Evolutionary conservation across 805 yeast genomes (phyloP), one percentile per base, ranked within the genome.

Genomic region (Pichia californica): DNA sequence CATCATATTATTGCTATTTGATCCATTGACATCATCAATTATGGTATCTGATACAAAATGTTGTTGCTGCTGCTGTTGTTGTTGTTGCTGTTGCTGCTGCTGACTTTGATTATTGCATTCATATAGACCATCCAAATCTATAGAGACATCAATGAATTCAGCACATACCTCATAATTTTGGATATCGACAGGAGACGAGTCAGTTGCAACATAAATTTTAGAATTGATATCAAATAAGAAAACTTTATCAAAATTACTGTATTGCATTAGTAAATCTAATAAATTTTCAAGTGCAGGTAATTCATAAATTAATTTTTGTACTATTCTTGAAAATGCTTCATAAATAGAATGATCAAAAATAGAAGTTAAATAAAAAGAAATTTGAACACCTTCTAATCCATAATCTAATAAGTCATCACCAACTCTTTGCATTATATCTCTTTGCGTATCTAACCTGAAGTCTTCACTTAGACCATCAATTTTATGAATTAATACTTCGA

Each of bases 111-210:
- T 45, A 23, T 43, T 39, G n/a, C 45, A 33, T 38, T 75, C 74
- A 52, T 84, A 83, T 35, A 84, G 61, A 40, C 83, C 84, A 53
- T 87, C 89, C 50, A 93, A 66, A 57, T 93, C 98, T 21, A 88
- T 82, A 3, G 96, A 82, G 14, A 91, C 93, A 61, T 93, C 98
- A 36, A 93, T 91, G 57, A 93, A 93, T 57, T 93, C 98, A 0
- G 97, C 94, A 63, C 98, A 93, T 2, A 91, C 95, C 61, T 93
- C 97, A 60, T 93, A 93, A 0, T 94, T 86, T 57, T 88, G 95
- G 32, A 88, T 83, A 64, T 91, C 98, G 31, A 91, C 96, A 0
- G 98, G 97, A 2, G 89, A 81, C 0, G 96, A 85, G 61, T 93
- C 99, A 0, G 98, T 91, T 5, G 97, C 96, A 38, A 91, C 88